phyloP scores from a whole-genome alignment of 768 basidiomycete genomes.

The Kondoa malvinella region DNA sequence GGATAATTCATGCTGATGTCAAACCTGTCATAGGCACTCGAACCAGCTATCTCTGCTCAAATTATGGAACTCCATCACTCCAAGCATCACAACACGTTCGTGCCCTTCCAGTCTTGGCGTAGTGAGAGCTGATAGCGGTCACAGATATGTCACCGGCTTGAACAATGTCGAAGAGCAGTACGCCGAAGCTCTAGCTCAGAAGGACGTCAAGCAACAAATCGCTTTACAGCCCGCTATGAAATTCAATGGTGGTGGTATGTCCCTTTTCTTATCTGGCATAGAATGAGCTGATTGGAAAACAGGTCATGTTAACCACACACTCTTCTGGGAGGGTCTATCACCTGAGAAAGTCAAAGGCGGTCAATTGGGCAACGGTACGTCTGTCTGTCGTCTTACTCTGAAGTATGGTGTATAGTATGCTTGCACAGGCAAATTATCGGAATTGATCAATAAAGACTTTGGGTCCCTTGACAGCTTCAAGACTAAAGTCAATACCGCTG shows the following conservation, averaged over 20 bases:
- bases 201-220: slow-evolving; percentile 57
- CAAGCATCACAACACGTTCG: slow-evolving; percentile 46
- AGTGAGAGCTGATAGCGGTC: neutral
- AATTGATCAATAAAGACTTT: slow-evolving; percentile 53
- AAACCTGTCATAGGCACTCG: too few species aligned
- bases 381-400: slow-evolving; percentile 2
- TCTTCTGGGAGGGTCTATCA: slow-evolving; percentile 96
- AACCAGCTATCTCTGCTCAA: slow-evolving; percentile 59
- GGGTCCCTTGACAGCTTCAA: slow-evolving; percentile 76
- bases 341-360: slow-evolving; percentile 51
- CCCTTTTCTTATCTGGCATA: too few species aligned
- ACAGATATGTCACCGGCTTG: slow-evolving; percentile 75
- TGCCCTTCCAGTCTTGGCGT: neutral
- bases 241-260: slow-evolving; percentile 18
- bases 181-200: slow-evolving; percentile 37
- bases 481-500: slow-evolving; percentile 65
- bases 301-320: slow-evolving; percentile 52
- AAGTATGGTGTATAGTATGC: too few species aligned
- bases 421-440: slow-evolving; percentile 18
- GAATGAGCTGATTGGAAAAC: too few species aligned
- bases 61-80: slow-evolving; percentile 90
- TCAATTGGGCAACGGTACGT: slow-evolving; percentile 41
- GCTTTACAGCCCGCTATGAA: slow-evolving; percentile 77
- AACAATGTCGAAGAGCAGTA: slow-evolving; percentile 80
- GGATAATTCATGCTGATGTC: too few species aligned